A percentile compares a stretch with the other conserved stretches of the same genome.
phyloP scores from a whole-genome alignment of 2,329 filamentous ascomycete species.

The Pyrenophora teres region DNA sequence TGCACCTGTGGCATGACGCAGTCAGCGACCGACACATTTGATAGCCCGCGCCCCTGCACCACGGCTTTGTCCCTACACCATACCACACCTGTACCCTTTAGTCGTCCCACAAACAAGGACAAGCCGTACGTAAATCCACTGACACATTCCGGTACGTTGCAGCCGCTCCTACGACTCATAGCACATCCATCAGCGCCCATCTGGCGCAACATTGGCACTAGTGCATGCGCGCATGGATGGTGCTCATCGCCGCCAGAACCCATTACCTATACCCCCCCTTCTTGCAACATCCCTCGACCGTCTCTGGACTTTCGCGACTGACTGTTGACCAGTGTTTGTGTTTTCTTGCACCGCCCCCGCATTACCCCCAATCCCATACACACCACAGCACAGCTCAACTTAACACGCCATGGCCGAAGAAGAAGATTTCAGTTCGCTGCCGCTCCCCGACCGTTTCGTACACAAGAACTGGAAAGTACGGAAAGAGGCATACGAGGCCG shows the following conservation, averaged over 20 bases:
- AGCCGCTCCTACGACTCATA: conserved; percentile 1
- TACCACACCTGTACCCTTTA: background rate
- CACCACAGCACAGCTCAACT: background rate
- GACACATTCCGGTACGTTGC: conserved; percentile 15
- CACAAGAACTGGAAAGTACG: conserved; percentile 98
- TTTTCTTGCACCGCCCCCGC: conserved; percentile 8
- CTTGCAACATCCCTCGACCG: background rate
- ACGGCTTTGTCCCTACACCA: conserved; percentile 1
- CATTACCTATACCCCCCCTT: background rate
- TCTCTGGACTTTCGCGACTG: conserved; percentile 5
- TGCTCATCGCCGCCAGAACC: background rate
- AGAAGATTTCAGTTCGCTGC: conserved; percentile 78
- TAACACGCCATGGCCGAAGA: conserved; percentile 72
- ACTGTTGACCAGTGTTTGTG: conserved; percentile 2
- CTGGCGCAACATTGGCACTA: conserved; percentile 4
- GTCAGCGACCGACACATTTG: too few species aligned
- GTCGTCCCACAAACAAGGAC: background rate
- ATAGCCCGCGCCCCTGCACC: too few species aligned
- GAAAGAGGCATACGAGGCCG: conserved; percentile 93
- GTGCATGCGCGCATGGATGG: conserved; percentile 9
- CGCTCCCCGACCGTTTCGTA: conserved; percentile 77
- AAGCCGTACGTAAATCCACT: background rate
- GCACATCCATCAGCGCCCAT: background rate
- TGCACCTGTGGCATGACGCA: background rate
- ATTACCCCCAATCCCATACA: conserved; percentile 13